These are phyloP conservation scores for Lasiosphaeria miniovina DNA, from an alignment of 495 filamentous ascomycete genomes.

Conservation along the genomic window DNA sequence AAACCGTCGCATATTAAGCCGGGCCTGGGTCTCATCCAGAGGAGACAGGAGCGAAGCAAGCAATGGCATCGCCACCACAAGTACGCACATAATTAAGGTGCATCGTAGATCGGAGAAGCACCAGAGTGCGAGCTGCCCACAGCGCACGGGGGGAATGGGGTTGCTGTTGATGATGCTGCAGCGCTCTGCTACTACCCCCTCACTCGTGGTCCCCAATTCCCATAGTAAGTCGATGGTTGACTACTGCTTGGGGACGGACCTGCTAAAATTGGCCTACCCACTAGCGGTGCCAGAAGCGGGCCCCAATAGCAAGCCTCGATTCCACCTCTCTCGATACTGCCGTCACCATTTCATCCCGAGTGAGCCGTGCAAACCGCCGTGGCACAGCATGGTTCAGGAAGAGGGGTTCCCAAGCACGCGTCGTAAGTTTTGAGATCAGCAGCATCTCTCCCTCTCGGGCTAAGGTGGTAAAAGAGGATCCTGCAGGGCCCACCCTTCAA, in stretches of 20 bases:
- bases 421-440: neutral
- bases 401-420: slow-evolving; percentile 33
- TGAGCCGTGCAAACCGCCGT: slow-evolving; percentile 2
- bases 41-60: neutral
- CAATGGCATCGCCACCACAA: too few species aligned
- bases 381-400: slow-evolving; percentile 2
- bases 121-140: too few species aligned
- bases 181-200: too few species aligned
- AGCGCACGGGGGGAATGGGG: too few species aligned
- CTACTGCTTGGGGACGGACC: neutral
- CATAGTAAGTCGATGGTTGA: neutral
- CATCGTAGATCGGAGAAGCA: too few species aligned
- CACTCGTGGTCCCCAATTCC: too few species aligned
- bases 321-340: slow-evolving; percentile 5
- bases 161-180: too few species aligned
- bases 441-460: neutral
- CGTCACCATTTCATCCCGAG: slow-evolving; percentile 6
- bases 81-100: too few species aligned
- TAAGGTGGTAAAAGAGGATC: neutral
- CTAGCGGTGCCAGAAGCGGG: slow-evolving; percentile 5
- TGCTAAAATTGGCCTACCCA: too few species aligned
- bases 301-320: slow-evolving; percentile 18
- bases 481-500: neutral
- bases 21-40: neutral
- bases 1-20: neutral